Conservation (phyloP, 176 grass and related monocot genomes). For the Saccharum officinarum region DNA sequence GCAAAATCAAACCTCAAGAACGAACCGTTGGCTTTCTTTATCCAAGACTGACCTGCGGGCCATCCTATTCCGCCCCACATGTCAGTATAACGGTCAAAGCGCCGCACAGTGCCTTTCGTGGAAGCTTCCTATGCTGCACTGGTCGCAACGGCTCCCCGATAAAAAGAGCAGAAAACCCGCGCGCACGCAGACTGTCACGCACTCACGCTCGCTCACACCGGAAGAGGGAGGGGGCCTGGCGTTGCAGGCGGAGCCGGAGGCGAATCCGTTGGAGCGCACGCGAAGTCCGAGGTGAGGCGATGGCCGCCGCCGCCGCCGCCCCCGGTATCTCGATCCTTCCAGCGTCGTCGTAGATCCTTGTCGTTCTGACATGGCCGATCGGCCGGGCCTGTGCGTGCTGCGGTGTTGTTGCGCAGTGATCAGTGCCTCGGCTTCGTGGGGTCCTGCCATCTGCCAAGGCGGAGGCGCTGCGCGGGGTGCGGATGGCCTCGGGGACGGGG, state of each 20-base stretch:
- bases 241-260: background rate
- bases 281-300: slow-evolving; percentile 20
- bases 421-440: slow-evolving; percentile 28
- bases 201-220: background rate
- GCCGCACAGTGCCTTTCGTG: background rate
- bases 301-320: background rate
- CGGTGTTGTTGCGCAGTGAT: background rate
- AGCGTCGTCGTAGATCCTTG: background rate
- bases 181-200: background rate
- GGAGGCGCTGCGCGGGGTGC: background rate
- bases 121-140: background rate
- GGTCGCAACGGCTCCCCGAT: slow-evolving; percentile 16
- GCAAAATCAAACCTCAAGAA: no score
- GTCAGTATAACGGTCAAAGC: background rate
- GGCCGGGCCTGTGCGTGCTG: background rate
- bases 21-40: background rate
- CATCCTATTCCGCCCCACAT: background rate
- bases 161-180: slow-evolving; percentile 20
- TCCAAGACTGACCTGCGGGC: background rate
- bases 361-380: background rate
- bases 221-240: background rate
- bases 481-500: background rate
- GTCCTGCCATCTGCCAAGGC: slow-evolving; percentile 20
- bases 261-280: background rate
- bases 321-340: background rate